Evolutionary conservation across 2,329 filamentous ascomycete species (phyloP), one percentile per base, ranked within the genome.

Genomic region (Cordyceps cicadae): DNA sequence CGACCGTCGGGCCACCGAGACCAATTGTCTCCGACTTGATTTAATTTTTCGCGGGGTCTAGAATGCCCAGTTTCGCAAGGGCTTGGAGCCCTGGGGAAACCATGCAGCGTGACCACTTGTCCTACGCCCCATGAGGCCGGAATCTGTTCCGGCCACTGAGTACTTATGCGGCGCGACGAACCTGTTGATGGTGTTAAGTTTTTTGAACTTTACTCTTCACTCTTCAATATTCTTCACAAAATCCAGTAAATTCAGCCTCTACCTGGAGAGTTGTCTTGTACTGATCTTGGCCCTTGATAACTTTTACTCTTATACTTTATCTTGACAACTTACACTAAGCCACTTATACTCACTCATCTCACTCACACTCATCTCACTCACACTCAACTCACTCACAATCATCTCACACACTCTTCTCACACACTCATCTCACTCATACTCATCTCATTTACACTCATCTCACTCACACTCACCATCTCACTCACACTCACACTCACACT

Each of bases 81-180:
- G 59, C 59, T 55, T 61, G 59, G 54, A 49, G 5, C 41, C 55
- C 48, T 59, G 29, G 29, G 51, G 49, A 14, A n/a, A 41, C 21
- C n/a, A 54, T 48, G 39, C 48, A 50, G 34, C 50, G 49, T 63
- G 48, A 54, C 60, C 48, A 57, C 32, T 43, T 53, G 32, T 48
- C 54, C 70, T 70, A 68, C 69, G 68, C 68, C 64, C 63, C 59
- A 39, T 63, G 69, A 71, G 76, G 76, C 76, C 76, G 77, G 76
- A 78, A 77, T 69, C 8, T 21, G 72, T 79, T 78, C 77, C 77
- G 77, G 77, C 77, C 77, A 75, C 72, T 55, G 70, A 69, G 69
- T 78, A 79, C 77, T 78, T 79, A 75, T 74, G 71, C 74, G 71
- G 67, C 70, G 66, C 64, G 68, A 66, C 64, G 66, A 63, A 64